Conservation (phyloP, 805 yeast species). For the Blastobotrys terrestris region DNA sequence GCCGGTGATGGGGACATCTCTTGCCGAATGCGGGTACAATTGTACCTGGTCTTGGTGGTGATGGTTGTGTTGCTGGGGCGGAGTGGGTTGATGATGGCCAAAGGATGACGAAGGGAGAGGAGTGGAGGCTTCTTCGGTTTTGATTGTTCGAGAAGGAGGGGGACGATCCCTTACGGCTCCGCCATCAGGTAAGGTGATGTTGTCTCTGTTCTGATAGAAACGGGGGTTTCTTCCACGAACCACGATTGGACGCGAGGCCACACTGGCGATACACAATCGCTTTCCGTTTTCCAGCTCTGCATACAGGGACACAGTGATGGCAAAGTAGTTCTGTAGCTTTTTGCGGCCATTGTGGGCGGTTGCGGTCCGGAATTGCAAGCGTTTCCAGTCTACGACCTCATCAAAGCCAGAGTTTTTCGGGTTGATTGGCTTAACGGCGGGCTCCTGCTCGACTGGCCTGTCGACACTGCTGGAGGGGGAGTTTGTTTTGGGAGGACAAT, state of each 20-base stretch:
- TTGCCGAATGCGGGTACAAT: background rate
- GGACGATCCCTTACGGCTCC: slow-evolving; percentile 3
- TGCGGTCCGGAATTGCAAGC: slow-evolving; percentile 29
- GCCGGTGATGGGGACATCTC: background rate
- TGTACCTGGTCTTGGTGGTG: slow-evolving; percentile 3
- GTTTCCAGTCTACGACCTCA: slow-evolving; percentile 28
- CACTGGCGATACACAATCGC: slow-evolving; percentile 15
- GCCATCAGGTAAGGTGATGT: slow-evolving; percentile 35
- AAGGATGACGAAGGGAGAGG: background rate
- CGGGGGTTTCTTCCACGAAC: slow-evolving; percentile 59
- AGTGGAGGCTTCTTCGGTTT: background rate
- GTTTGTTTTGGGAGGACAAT: slow-evolving; percentile 20
- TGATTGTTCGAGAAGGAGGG: background rate
- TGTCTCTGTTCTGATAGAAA: slow-evolving; percentile 50
- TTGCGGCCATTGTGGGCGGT: slow-evolving; percentile 30
- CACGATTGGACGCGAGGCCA: slow-evolving; percentile 41
- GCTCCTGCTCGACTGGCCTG: slow-evolving; percentile 12
- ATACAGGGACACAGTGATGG: slow-evolving; percentile 17
- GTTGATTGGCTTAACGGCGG: slow-evolving; percentile 21
- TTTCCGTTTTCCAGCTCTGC: slow-evolving; percentile 26
- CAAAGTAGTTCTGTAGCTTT: slow-evolving; percentile 22
- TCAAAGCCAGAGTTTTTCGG: slow-evolving; percentile 23
- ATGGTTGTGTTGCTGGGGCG: background rate
- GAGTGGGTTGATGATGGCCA: background rate
- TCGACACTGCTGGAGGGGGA: slow-evolving; percentile 8